These are phyloP conservation scores for Mortierella sp. DNA, from an alignment of 371 early-diverging fungal species.

Conservation along the genomic window DNA sequence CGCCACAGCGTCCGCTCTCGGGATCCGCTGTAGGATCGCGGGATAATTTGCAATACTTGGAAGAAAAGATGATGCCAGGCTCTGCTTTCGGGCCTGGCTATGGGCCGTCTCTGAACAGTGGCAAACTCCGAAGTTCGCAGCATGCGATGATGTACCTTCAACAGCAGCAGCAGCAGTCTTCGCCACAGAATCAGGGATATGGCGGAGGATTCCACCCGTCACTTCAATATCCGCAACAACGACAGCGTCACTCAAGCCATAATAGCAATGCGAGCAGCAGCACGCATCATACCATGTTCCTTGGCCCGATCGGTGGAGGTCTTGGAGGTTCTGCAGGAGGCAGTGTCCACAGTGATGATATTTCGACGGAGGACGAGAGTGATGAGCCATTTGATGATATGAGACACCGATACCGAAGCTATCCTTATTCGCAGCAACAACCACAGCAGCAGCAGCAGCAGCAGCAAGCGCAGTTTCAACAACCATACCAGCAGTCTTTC, in stretches of 20 bases:
- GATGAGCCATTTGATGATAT: constrained; percentile 45
- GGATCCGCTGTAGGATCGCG: constrained; percentile 25
- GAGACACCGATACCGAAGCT: constrained; percentile 27
- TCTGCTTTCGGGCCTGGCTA: constrained; percentile 46
- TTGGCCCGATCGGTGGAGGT: constrained; percentile 40
- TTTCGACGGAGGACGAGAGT: constrained; percentile 46
- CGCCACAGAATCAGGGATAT: constrained; percentile 12
- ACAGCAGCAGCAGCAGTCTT: constrained; percentile 26
- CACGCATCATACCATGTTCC: constrained; percentile 46
- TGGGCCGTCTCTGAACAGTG: constrained; percentile 44
- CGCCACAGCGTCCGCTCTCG: constrained; percentile 32
- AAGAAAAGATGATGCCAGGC: constrained; percentile 30
- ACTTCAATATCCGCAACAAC: constrained; percentile 35
- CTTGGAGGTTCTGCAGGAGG: constrained; percentile 25
- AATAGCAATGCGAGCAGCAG: constrained; percentile 29
- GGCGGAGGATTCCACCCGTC: background rate
- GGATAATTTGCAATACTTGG: constrained; percentile 29
- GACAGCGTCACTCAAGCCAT: constrained; percentile 47
- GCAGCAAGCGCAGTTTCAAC: background rate
- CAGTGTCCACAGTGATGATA: constrained; percentile 45
- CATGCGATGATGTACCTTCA: constrained; percentile 27
- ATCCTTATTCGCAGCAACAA: constrained; percentile 13
- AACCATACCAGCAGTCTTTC: background rate
- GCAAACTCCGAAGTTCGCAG: constrained; percentile 23
- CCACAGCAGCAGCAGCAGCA: constrained; percentile 2